These are phyloP conservation scores for Solanum tarijense DNA, from an alignment of 257 asterid species.

Conservation along the genomic window DNA sequence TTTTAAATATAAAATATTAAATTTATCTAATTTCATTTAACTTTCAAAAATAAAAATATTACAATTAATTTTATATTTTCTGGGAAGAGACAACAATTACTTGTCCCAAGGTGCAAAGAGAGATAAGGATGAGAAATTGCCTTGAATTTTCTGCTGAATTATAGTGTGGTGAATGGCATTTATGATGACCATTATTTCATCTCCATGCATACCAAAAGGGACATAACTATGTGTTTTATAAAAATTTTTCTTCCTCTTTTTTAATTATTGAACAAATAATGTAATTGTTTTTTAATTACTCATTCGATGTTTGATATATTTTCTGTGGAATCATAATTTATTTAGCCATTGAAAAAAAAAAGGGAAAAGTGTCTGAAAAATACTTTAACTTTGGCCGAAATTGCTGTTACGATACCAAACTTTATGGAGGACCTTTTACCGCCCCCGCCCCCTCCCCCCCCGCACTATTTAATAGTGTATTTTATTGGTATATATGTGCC, in stretches of 20 bases:
- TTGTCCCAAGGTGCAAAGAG: background rate
- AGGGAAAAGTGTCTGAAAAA: no score
- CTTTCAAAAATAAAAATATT: background rate
- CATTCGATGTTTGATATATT: background rate
- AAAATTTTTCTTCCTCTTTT: background rate
- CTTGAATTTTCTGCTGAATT: background rate
- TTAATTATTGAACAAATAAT: background rate
- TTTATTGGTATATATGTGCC: no score
- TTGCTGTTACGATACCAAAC: no score
- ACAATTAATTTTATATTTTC: background rate
- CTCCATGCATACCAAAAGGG: background rate
- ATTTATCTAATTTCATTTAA: no score
- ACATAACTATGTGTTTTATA: background rate
- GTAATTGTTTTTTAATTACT: background rate
- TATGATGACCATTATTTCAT: background rate
- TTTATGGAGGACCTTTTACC: no score
- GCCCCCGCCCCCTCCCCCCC: no score
- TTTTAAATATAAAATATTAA: no score
- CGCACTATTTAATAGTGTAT: no score
- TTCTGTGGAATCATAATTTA: background rate
- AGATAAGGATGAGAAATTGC: background rate
- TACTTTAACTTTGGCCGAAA: no score
- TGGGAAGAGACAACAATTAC: background rate
- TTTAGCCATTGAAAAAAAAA: background rate
- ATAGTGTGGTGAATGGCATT: background rate